Percentiles rank a stretch among this genome's conserved stretches.
These are phyloP conservation scores for Trichoderma harzianum DNA, from an alignment of 2,329 filamentous ascomycete genomes.

Conservation along the genomic window DNA sequence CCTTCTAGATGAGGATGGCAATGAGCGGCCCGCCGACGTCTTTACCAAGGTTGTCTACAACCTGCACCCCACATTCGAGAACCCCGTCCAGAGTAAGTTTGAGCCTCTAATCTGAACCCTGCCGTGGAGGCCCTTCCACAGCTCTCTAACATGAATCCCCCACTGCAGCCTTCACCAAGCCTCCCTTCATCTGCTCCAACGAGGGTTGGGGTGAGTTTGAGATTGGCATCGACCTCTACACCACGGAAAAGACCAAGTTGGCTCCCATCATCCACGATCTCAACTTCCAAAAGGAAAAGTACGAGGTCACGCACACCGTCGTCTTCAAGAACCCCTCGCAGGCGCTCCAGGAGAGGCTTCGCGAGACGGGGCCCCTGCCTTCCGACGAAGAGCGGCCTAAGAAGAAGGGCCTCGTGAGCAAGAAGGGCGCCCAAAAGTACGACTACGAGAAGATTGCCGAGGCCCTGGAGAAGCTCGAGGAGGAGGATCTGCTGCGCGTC, in stretches of 20 bases:
- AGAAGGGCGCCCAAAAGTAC: conserved; percentile 71
- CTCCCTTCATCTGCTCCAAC: conserved; percentile 86
- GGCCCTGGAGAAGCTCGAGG: conserved; percentile 78
- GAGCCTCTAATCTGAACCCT: too few species aligned
- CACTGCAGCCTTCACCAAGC: conserved; percentile 67
- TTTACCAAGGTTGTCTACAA: conserved; percentile 94
- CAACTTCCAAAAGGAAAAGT: conserved; percentile 79
- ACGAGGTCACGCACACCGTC: conserved; percentile 78
- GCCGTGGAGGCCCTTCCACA: neutral
- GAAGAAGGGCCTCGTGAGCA: conserved; percentile 63
- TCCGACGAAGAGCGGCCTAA: conserved; percentile 61
- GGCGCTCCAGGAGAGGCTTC: conserved; percentile 72
- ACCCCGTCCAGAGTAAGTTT: conserved; percentile 77
- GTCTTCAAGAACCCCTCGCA: conserved; percentile 92
- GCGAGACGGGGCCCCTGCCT: conserved; percentile 81
- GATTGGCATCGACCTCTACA: conserved; percentile 80
- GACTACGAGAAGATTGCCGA: conserved; percentile 98
- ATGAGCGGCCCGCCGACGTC: conserved; percentile 75
- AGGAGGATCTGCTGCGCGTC: conserved; percentile 90
- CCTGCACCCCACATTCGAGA: conserved; percentile 89
- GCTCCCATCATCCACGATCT: conserved; percentile 75
- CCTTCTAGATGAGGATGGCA: conserved; percentile 80
- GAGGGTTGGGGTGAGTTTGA: conserved; percentile 99
- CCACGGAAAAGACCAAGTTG: conserved; percentile 83
- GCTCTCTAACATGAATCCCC: neutral